phyloP scores from a whole-genome alignment of 257 asterid species.

The Solanum pennellii region DNA sequence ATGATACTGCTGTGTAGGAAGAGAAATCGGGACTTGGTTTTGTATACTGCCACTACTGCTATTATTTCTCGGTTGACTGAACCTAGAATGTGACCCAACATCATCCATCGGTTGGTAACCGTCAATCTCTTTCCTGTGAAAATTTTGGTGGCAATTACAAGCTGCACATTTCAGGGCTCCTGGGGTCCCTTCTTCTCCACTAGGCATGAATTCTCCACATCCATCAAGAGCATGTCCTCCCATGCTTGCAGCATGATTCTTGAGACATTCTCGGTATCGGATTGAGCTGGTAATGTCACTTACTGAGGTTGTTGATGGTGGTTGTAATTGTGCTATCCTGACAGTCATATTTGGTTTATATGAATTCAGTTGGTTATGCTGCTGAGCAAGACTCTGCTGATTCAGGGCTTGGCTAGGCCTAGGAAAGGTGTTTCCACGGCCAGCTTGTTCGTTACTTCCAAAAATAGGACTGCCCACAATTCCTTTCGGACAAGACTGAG shows the following conservation, averaged over 20 bases:
- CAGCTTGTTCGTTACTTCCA: slow-evolving; percentile 6
- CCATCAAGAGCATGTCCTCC: background rate
- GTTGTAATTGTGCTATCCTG: background rate
- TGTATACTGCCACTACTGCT: background rate
- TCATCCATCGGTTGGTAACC: background rate
- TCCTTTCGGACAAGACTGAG: slow-evolving; percentile 74
- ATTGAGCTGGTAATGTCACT: background rate
- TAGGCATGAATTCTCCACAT: background rate
- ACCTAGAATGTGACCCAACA: background rate
- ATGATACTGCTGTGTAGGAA: background rate
- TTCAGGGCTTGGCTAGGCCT: background rate
- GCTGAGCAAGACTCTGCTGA: background rate
- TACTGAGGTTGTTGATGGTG: background rate
- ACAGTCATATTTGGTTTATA: background rate
- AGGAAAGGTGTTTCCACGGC: background rate
- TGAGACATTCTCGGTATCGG: background rate
- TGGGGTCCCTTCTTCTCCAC: background rate
- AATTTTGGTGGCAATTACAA: background rate
- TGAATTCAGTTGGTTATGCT: background rate
- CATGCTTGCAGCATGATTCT: background rate
- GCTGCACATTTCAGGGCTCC: background rate
- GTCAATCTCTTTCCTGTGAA: background rate
- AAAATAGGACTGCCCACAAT: slow-evolving; percentile 37
- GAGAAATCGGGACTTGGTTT: background rate
- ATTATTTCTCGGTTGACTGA: background rate